Percentiles rank a stretch among this genome's conserved stretches.
Conservation (phyloP, 805 yeast genomes). For the Lachancea waltii region DNA sequence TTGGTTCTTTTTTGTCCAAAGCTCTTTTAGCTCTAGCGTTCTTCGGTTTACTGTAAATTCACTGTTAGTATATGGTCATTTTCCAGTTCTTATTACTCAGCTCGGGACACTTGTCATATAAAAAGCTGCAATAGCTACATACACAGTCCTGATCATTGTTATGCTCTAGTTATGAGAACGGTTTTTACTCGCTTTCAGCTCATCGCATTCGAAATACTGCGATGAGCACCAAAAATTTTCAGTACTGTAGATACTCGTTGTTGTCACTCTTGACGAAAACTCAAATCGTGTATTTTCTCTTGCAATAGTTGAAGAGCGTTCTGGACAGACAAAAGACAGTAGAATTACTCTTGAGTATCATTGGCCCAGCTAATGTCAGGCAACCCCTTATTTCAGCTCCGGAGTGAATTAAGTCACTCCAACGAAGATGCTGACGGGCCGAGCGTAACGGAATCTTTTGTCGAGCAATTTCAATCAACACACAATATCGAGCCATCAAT, state of each 20-base stretch:
- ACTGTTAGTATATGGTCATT: no score
- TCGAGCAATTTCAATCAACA: constrained; percentile 6
- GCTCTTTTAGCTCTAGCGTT: constrained; percentile 96
- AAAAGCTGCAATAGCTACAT: constrained; percentile 14
- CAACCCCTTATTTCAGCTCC: constrained; percentile 27
- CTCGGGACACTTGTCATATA: not conserved
- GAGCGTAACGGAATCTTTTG: constrained; percentile 11
- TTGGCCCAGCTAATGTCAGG: no score
- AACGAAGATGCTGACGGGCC: constrained; percentile 29
- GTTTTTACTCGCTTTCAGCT: not conserved
- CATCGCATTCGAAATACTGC: constrained; percentile 2
- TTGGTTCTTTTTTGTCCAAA: constrained; percentile 79
- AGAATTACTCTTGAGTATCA: no score
- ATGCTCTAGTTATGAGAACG: not conserved
- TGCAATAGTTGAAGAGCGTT: no score
- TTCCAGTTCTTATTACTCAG: no score
- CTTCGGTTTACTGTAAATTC: constrained; percentile 70
- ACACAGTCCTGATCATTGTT: constrained; percentile 34
- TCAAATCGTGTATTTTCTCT: no score
- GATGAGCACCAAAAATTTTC: constrained; percentile 45
- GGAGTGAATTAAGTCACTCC: constrained; percentile 31
- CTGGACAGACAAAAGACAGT: no score
- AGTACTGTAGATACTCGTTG: no score
- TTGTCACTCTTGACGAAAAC: no score
- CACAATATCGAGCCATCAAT: constrained; percentile 5